Conservation (phyloP, 2,329 filamentous ascomycete genomes). For the Endocalyx cinctus region DNA sequence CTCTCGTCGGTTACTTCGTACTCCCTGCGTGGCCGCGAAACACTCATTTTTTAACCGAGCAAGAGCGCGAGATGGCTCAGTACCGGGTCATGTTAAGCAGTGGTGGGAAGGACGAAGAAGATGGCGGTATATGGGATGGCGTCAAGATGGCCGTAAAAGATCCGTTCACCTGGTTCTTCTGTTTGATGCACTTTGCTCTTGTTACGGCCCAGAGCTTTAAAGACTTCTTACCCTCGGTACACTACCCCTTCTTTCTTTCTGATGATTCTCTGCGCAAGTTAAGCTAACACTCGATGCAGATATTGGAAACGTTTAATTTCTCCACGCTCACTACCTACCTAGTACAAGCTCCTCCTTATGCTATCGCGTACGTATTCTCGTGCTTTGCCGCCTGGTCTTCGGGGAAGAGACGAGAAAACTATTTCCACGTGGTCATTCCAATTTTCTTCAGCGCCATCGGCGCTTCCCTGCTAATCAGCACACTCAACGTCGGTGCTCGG, state of each 20-base stretch:
- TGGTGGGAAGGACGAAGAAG: constrained; percentile 29
- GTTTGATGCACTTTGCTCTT: constrained; percentile 37
- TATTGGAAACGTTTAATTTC: constrained; percentile 24
- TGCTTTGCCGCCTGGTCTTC: constrained; percentile 14
- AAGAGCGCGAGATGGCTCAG: background rate
- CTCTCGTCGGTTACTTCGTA: background rate
- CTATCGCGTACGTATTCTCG: constrained; percentile 34
- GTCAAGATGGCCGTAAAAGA: constrained; percentile 28
- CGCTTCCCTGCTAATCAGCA: background rate
- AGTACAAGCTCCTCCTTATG: constrained; percentile 35
- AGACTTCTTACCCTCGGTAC: background rate
- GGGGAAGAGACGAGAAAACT: background rate
- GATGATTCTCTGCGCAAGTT: no score
- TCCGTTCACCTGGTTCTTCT: constrained; percentile 36
- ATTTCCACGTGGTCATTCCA: background rate
- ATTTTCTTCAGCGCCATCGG: background rate
- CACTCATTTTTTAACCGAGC: background rate
- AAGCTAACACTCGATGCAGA: no score
- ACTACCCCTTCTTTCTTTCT: background rate
- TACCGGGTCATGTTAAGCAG: constrained; percentile 30
- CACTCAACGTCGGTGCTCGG: constrained; percentile 16
- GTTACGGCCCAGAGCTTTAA: constrained; percentile 6
- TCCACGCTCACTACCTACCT: constrained; percentile 29
- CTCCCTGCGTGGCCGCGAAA: background rate
- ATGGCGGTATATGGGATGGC: constrained; percentile 32